Base-by-base conservation (phyloP, 306 rosid species). In the Cicer bijugum region DNA sequence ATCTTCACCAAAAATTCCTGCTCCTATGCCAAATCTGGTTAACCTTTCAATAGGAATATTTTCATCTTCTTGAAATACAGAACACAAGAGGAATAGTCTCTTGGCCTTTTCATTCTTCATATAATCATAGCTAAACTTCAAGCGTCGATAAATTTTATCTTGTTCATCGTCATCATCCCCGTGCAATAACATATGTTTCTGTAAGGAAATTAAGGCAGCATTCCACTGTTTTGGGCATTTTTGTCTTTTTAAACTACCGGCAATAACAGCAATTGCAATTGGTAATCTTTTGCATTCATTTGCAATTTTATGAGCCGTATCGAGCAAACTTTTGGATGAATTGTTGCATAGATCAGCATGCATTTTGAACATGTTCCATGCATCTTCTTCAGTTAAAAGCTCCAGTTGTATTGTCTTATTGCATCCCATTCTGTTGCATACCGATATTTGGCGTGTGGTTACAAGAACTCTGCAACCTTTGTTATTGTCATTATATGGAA, bases 61-160 rank as follows among this genome's bases (percentile, higher is more conserved):
- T 70, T 81, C 73, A 62, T 75, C 78, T 45, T 81, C 84, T 44
- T 1, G 74, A 12, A 81, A 75, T 2, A 81, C 0, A 45, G 81
- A 75, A 5, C 81, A 81, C 6, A 75, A 45, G 15, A 75, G 59
- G 9, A 78, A 63, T 0, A 71, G 15, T 5, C 8, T 0, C 38
- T 63, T 5, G 14, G 69, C 51, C 1, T 72, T 12, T 6, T 16
- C 5, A 20, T 43, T 0, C 15, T 45, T 45, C 23, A 72, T 23
- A 33, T 79, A 0, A 35, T 79, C 44, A 45, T 9, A 72, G 17
- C 69, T 65, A 23, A 16, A 16, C 6, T 16, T 17, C 47, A 64
- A 38, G n/a, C 69, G 35, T 10, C 6, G 6, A 44, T 53, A 64
- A 10, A 16, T 12, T 56, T 8, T 4, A 39, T 4, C 1, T 1